Conservation (phyloP, 495 filamentous ascomycete genomes). For the Chaetomium fimeti region DNA sequence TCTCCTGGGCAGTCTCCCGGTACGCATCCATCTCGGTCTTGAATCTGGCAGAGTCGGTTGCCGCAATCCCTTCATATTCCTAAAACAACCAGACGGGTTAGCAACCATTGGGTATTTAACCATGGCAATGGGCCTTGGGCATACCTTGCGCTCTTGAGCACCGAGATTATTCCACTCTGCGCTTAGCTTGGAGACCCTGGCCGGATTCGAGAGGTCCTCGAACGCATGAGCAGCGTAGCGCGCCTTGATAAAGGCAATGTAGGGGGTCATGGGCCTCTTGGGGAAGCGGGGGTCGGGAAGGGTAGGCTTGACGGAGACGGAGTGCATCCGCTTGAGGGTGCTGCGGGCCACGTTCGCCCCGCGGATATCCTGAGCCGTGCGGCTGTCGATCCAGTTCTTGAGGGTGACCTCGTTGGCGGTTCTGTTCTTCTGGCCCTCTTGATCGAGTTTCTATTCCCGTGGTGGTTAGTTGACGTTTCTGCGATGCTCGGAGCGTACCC, state of each 20-base stretch:
- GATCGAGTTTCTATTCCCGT: constrained; percentile 37
- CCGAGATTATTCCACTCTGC: constrained; percentile 57
- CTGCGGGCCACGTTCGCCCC: constrained; percentile 64
- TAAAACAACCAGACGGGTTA: constrained; percentile 25
- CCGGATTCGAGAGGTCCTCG: constrained; percentile 33
- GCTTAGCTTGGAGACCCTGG: constrained; percentile 35
- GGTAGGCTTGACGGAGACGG: not conserved
- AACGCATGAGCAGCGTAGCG: constrained; percentile 51
- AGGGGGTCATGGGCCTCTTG: constrained; percentile 47
- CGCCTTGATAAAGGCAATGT: constrained; percentile 47
- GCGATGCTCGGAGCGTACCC: not conserved
- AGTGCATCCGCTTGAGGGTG: constrained; percentile 40
- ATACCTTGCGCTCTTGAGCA: constrained; percentile 51
- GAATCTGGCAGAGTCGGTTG: constrained; percentile 22
- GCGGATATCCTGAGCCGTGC: constrained; percentile 57
- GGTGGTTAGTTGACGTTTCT: constrained; percentile 10
- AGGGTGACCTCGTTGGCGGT: constrained; percentile 46
- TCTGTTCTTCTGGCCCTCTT: constrained; percentile 50
- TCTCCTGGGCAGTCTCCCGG: not conserved
- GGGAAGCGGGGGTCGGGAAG: constrained; percentile 61
- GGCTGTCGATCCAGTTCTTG: constrained; percentile 58
- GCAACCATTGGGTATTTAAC: not conserved
- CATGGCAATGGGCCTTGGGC: constrained; percentile 6
- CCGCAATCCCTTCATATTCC: constrained; percentile 31
- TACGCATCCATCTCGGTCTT: constrained; percentile 22